Evolutionary conservation across 192 early-diverging fungal species (phyloP).

Genomic region (Paraglomus occultum): DNA sequence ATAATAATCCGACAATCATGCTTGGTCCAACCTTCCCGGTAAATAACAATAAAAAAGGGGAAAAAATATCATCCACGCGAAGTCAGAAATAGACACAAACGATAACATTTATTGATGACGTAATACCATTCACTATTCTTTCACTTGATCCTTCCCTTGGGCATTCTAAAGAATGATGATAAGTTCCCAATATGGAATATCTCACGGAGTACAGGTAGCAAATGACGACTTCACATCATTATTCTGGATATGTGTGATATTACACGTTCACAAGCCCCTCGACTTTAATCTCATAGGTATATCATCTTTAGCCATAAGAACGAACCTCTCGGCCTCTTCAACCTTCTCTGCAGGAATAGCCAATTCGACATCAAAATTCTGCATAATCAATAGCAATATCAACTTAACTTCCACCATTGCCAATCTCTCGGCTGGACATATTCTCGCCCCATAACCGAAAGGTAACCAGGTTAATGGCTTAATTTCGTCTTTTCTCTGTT

Average conservation of each 20-base stretch:
- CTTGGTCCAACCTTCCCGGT: no score
- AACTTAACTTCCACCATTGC: constrained; percentile 13
- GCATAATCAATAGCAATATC: background rate
- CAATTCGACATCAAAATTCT: constrained; percentile 11
- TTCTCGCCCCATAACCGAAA: constrained; percentile 14
- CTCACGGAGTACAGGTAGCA: background rate
- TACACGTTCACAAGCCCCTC: background rate
- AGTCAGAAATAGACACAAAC: no score
- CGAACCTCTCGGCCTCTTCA: constrained; percentile 7
- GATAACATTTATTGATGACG: no score
- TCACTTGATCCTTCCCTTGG: no score
- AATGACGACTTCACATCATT: background rate
- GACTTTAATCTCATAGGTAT: background rate
- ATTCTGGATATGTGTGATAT: background rate
- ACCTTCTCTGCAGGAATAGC: background rate
- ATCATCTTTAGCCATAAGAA: constrained; percentile 18
- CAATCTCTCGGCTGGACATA: constrained; percentile 4
- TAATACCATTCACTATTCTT: no score
- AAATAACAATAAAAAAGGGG: no score
- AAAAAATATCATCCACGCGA: no score
- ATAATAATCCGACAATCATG: no score
- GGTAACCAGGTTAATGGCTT: constrained; percentile 8
- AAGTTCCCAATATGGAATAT: no score
- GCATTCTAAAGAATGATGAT: no score
- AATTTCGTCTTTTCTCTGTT: background rate